phyloP scores from a whole-genome alignment of 768 basidiomycete species.

The Cystobasidium ongulense region DNA sequence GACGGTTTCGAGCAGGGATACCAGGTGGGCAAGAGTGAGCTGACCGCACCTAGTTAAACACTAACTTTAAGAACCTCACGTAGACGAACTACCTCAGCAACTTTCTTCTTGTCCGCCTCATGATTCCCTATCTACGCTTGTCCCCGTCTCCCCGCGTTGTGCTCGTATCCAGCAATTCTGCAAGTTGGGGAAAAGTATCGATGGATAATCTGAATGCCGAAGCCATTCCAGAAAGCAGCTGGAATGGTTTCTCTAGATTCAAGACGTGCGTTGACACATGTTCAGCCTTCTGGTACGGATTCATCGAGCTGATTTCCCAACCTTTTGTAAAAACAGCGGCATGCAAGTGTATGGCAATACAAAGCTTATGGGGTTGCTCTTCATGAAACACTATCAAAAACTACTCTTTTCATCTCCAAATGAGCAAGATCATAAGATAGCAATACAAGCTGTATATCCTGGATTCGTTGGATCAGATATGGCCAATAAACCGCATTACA shows the following conservation, averaged over 20 bases:
- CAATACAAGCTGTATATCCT: constrained; percentile 7
- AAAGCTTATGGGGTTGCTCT: constrained; percentile 10
- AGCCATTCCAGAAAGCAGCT: not conserved
- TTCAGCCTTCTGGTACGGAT: not conserved
- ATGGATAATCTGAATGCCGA: constrained; percentile 15
- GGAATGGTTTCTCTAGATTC: not conserved
- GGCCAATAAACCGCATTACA: constrained; percentile 7
- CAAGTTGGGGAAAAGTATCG: constrained; percentile 4
- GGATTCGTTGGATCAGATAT: constrained; percentile 13
- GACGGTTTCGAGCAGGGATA: constrained; percentile 4
- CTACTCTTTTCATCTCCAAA: not conserved
- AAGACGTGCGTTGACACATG: not conserved
- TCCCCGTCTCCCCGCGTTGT: not conserved
- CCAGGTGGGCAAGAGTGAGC: not conserved
- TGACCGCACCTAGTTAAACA: not conserved
- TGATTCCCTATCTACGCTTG: not conserved
- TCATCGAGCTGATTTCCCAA: no score
- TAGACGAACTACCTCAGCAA: constrained; percentile 7
- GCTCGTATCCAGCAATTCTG: not conserved
- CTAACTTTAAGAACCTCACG: not conserved
- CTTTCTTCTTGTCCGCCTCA: not conserved
- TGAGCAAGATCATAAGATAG: constrained; percentile 10
- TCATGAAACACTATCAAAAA: constrained; percentile 1
- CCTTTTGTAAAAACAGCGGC: not conserved
- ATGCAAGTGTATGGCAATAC: constrained; percentile 19